These are phyloP conservation scores for Tephrocybe sp. DNA, from an alignment of 768 basidiomycete genomes.

Conservation along the genomic window DNA sequence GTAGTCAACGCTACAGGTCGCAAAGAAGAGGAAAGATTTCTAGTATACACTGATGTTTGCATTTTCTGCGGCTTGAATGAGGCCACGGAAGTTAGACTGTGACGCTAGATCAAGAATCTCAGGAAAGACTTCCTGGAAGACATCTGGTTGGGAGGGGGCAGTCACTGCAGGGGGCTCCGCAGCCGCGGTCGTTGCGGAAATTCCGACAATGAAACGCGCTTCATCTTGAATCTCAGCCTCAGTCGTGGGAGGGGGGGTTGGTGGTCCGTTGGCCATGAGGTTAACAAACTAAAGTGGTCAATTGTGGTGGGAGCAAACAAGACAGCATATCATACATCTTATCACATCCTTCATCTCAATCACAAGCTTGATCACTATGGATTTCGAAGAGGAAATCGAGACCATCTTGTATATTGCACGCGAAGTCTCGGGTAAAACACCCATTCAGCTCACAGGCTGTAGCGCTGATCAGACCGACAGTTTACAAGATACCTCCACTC, in stretches of 20 bases:
- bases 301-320: no score
- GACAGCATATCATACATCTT: no score
- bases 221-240: constrained; percentile 56
- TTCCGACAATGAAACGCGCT: constrained; percentile 25
- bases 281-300: not conserved
- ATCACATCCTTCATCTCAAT: not conserved
- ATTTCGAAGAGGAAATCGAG: constrained; percentile 77
- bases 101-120: constrained; percentile 42
- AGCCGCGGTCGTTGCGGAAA: constrained; percentile 12
- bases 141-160: constrained; percentile 27
- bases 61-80: constrained; percentile 48
- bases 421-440: constrained; percentile 76
- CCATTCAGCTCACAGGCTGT: not conserved
- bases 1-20: not conserved
- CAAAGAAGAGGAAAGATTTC: not conserved
- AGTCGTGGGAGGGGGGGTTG: constrained; percentile 61
- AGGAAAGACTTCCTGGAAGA: constrained; percentile 45
- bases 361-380: constrained; percentile 36
- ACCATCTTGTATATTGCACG: constrained; percentile 87
- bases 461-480: constrained; percentile 37
- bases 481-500: constrained; percentile 88
- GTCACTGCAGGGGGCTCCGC: constrained; percentile 17
- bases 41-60: constrained; percentile 52
- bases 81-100: constrained; percentile 38
- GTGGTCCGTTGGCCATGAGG: constrained; percentile 59